Percentiles rank a stretch among this genome's conserved stretches.
These are phyloP conservation scores for Saitoella complicata DNA, from an alignment of 805 yeast genomes.

Conservation along the genomic window DNA sequence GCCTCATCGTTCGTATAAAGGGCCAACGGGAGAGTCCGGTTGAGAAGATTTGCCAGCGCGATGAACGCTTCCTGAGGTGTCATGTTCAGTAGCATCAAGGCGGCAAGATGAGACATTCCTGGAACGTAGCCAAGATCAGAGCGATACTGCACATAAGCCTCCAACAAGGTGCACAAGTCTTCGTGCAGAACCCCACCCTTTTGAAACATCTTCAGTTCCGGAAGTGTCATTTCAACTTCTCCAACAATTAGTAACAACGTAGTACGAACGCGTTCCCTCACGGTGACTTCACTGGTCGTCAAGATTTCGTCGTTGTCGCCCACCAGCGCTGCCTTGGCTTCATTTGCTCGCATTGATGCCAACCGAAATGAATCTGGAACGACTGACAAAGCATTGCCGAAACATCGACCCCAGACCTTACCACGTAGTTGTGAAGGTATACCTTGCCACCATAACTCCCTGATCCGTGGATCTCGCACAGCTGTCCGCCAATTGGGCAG, in stretches of 20 bases:
- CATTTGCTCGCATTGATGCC: neutral
- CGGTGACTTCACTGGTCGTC: neutral
- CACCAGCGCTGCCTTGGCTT: slow-evolving; percentile 4
- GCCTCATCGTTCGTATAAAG: slow-evolving; percentile 20
- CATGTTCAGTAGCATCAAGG: slow-evolving; percentile 26
- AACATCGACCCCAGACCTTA: slow-evolving; percentile 10
- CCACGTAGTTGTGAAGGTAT: too few species aligned
- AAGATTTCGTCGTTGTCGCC: neutral
- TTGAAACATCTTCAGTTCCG: slow-evolving; percentile 26
- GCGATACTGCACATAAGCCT: slow-evolving; percentile 19
- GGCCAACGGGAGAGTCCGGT: slow-evolving; percentile 22
- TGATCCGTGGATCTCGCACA: too few species aligned
- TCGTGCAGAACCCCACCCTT: slow-evolving; percentile 20
- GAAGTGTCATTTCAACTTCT: slow-evolving; percentile 22
- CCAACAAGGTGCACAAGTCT: slow-evolving; percentile 22
- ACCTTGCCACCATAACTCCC: too few species aligned
- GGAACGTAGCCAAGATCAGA: slow-evolving; percentile 19
- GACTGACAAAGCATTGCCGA: slow-evolving; percentile 30
- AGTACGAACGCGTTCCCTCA: slow-evolving; percentile 4
- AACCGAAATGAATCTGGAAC: neutral
- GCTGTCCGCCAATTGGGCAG: slow-evolving; percentile 18
- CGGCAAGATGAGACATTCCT: slow-evolving; percentile 26
- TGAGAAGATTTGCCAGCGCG: slow-evolving; percentile 26
- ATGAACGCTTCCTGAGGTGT: slow-evolving; percentile 25
- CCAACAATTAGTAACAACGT: slow-evolving; percentile 3